Percentiles rank a stretch among this genome's conserved stretches.
These are phyloP conservation scores for Glycyrrhiza uralensis DNA, from an alignment of 306 rosid genomes.

Conservation along the genomic window DNA sequence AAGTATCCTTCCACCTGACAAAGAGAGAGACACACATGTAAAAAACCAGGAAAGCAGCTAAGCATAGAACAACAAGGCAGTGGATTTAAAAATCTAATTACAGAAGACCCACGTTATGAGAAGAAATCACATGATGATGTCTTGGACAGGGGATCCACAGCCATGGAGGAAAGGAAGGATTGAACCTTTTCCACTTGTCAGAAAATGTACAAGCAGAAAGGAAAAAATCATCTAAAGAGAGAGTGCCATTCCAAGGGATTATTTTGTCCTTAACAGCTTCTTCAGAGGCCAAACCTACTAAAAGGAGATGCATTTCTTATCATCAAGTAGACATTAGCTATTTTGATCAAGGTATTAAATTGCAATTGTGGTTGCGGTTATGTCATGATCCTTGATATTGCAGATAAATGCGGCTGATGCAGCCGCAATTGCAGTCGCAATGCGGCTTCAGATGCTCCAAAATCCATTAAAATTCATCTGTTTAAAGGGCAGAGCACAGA, in stretches of 20 bases:
- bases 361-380: too few species aligned
- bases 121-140: slow-evolving; percentile 31
- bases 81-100: background rate
- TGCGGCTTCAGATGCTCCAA: too few species aligned
- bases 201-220: slow-evolving; percentile 54
- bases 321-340: too few species aligned
- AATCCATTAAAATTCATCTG: too few species aligned
- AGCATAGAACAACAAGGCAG: background rate
- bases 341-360: too few species aligned
- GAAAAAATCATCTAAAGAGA: slow-evolving; percentile 51
- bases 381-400: too few species aligned
- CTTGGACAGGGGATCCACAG: slow-evolving; percentile 50
- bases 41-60: background rate
- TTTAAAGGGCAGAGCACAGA: too few species aligned
- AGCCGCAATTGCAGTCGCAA: too few species aligned
- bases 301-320: background rate
- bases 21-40: background rate
- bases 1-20: slow-evolving; percentile 63
- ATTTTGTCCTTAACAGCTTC: slow-evolving; percentile 15
- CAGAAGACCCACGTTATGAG: slow-evolving; percentile 33
- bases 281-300: slow-evolving; percentile 29
- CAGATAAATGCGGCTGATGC: too few species aligned
- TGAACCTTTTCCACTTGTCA: slow-evolving; percentile 53
- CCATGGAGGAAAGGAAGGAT: slow-evolving; percentile 61
- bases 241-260: slow-evolving; percentile 61